phyloP scores from a whole-genome alignment of 2,329 filamentous ascomycete genomes.

The Fusarium luffae region DNA sequence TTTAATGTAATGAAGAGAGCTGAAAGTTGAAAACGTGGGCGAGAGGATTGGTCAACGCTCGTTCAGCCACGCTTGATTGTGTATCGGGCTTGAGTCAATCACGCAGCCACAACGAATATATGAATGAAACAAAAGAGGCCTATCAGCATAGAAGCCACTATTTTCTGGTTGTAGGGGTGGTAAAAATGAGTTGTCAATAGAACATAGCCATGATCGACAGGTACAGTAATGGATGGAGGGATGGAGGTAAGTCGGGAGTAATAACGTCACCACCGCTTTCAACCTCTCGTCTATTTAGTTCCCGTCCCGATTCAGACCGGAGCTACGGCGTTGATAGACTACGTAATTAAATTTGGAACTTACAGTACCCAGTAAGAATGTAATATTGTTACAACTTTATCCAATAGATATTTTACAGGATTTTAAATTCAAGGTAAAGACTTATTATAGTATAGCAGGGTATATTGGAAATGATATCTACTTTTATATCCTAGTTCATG shows the following conservation, averaged over 20 bases:
- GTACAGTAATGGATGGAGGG: background rate
- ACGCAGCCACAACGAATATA: slow-evolving; percentile 8
- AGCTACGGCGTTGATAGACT: background rate
- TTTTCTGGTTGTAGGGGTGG: background rate
- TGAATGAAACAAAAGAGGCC: background rate
- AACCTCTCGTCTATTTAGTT: slow-evolving; percentile 16
- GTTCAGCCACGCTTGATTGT: slow-evolving; percentile 16
- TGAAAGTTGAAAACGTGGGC: slow-evolving; percentile 1
- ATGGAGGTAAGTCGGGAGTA: background rate
- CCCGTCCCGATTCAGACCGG: background rate
- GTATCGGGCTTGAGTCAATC: slow-evolving; percentile 6
- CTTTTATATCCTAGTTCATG: background rate
- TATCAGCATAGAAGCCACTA: background rate
- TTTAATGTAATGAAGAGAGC: background rate
- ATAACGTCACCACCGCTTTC: slow-evolving; percentile 12
- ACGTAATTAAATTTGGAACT: background rate
- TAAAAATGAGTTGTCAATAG: background rate
- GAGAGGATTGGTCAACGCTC: slow-evolving; percentile 13
- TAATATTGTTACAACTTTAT: background rate
- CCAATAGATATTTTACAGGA: background rate
- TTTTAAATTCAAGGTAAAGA: background rate
- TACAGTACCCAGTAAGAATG: background rate
- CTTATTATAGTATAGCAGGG: background rate
- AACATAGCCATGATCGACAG: background rate
- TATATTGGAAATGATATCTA: background rate